These are phyloP conservation scores for Endotrypanum monterogeii DNA, from an alignment of 208 protist genomes.

Conservation along the genomic window DNA sequence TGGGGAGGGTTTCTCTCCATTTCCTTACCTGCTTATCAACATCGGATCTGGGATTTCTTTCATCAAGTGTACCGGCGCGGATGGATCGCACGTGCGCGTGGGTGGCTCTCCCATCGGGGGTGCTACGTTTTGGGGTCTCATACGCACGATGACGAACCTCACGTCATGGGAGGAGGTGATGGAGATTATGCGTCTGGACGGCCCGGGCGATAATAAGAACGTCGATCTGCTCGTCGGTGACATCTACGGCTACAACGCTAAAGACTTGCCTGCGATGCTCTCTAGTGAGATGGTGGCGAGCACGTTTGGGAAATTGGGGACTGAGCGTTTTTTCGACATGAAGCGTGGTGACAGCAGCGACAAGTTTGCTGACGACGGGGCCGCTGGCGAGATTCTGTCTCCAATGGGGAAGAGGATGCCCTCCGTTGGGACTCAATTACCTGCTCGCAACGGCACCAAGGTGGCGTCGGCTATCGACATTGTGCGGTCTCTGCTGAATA, in stretches of 20 bases:
- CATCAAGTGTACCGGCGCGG: slow-evolving; percentile 88
- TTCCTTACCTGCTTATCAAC: slow-evolving; percentile 97
- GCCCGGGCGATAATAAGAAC: slow-evolving; percentile 92
- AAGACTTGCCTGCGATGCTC: slow-evolving; percentile 88
- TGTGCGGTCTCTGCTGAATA: slow-evolving; percentile 92
- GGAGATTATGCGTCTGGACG: slow-evolving; percentile 92
- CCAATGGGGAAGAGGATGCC: slow-evolving; percentile 17
- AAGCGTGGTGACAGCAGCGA: slow-evolving; percentile 24
- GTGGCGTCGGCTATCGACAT: slow-evolving; percentile 77
- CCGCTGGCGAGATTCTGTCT: slow-evolving; percentile 36
- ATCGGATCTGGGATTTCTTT: slow-evolving; percentile 98
- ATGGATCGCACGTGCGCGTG: slow-evolving; percentile 92
- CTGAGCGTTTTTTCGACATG: slow-evolving; percentile 64
- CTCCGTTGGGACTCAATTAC: slow-evolving; percentile 5
- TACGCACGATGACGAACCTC: slow-evolving; percentile 91
- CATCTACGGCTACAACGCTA: slow-evolving; percentile 97
- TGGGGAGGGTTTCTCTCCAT: slow-evolving; percentile 62
- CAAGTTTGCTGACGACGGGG: slow-evolving; percentile 42
- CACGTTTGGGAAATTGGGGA: slow-evolving; percentile 89
- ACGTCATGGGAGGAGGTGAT: slow-evolving; percentile 95
- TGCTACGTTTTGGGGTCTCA: slow-evolving; percentile 97
- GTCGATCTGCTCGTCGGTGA: slow-evolving; percentile 98
- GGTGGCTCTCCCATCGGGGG: slow-evolving; percentile 95
- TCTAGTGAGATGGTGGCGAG: slow-evolving; percentile 85
- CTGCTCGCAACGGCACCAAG: slow-evolving; percentile 18